These are phyloP conservation scores for Coelastrella sp. DNA, from an alignment of 139 green algal genomes.

Conservation along the genomic window DNA sequence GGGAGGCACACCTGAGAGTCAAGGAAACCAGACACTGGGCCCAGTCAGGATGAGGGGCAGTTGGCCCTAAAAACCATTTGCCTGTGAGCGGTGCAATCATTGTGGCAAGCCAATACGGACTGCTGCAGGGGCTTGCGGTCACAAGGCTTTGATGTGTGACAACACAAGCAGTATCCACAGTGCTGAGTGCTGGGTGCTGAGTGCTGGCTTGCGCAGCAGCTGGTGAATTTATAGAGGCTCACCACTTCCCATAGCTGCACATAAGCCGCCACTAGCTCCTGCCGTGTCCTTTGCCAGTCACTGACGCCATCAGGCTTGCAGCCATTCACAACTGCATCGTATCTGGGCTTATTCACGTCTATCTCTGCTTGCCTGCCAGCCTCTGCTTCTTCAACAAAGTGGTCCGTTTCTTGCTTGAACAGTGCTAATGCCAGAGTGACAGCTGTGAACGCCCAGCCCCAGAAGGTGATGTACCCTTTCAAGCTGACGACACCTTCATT, in stretches of 20 bases:
- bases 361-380: not conserved
- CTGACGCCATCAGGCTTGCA: not conserved
- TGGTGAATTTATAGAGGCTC: not conserved
- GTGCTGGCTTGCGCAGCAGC: too few relatives aligned
- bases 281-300: not conserved
- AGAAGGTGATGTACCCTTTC: conserved; percentile 84
- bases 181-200: too few relatives aligned
- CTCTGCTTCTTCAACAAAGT: not conserved
- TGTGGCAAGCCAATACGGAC: too few relatives aligned
- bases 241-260: conserved; percentile 65
- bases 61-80: too few relatives aligned
- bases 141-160: too few relatives aligned
- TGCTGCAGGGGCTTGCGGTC: too few relatives aligned
- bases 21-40: not conserved
- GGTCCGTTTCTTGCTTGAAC: conserved; percentile 63
- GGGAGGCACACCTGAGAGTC: conserved; percentile 68
- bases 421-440: conserved; percentile 75
- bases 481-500: conserved; percentile 71
- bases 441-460: conserved; percentile 81
- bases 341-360: not conserved
- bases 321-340: not conserved
- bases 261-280: conserved; percentile 58
- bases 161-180: too few relatives aligned
- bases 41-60: too few relatives aligned
- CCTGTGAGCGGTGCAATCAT: too few relatives aligned